phyloP scores from a whole-genome alignment of 1,284 basidiomycete genomes.

The Melampsora occidentalis region DNA sequence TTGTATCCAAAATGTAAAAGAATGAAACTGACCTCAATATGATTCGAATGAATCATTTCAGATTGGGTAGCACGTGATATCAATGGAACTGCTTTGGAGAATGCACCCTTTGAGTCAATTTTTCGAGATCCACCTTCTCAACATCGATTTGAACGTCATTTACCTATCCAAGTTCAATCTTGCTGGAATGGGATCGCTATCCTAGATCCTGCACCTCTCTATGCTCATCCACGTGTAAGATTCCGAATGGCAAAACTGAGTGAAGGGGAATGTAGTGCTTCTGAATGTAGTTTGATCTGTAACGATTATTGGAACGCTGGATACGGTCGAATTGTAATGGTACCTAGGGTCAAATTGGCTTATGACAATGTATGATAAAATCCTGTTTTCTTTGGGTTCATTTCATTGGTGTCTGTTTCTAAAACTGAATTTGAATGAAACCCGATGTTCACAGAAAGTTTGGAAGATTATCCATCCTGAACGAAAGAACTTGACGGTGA shows the following conservation, averaged over 20 bases:
- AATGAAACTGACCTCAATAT: not conserved
- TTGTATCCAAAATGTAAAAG: not conserved
- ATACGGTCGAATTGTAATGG: constrained; percentile 92
- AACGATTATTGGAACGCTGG: constrained; percentile 70
- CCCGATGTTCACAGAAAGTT: constrained; percentile 63
- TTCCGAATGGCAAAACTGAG: constrained; percentile 83
- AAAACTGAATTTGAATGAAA: constrained; percentile 10
- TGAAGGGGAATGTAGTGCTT: constrained; percentile 84
- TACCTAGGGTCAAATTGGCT: constrained; percentile 87
- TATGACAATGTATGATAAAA: constrained; percentile 71
- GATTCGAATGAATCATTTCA: not conserved
- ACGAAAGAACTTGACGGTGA: constrained; percentile 83
- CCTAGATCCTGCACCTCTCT: constrained; percentile 87
- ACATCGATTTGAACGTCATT: constrained; percentile 77
- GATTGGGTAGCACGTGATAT: constrained; percentile 91
- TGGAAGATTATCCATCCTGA: constrained; percentile 87
- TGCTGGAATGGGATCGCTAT: constrained; percentile 96
- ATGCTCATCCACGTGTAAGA: constrained; percentile 76
- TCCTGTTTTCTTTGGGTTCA: not conserved
- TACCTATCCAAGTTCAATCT: constrained; percentile 88
- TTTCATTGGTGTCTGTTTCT: constrained; percentile 6
- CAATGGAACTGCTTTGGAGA: constrained; percentile 93
- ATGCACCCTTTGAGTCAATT: constrained; percentile 86
- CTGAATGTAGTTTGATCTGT: constrained; percentile 89
- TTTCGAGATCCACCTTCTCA: constrained; percentile 77